A percentile compares a stretch with the other conserved stretches of the same genome.
Conservation (phyloP, 371 early-diverging fungal species). For the Lichtheimia corymbifera region DNA sequence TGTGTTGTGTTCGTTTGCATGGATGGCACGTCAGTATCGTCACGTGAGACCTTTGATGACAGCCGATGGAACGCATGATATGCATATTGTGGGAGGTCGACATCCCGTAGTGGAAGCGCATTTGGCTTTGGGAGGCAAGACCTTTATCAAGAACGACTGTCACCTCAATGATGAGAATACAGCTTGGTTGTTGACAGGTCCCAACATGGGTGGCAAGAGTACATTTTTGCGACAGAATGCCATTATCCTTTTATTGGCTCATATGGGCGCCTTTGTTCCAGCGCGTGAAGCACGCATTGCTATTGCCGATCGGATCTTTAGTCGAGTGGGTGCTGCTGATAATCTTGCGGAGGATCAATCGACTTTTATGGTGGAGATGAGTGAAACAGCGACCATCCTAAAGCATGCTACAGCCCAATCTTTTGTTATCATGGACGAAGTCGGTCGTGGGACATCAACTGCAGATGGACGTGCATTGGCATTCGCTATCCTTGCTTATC, state of each 20-base stretch:
- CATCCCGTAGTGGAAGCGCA: conserved; percentile 89
- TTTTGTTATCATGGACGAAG: conserved; percentile 97
- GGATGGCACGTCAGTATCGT: conserved; percentile 48
- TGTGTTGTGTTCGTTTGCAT: conserved; percentile 64
- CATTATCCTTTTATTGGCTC: conserved; percentile 88
- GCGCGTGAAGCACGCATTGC: conserved; percentile 82
- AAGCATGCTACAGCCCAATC: conserved; percentile 77
- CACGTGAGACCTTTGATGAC: conserved; percentile 66
- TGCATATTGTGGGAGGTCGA: conserved; percentile 65
- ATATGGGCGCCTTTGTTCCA: conserved; percentile 94
- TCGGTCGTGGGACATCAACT: conserved; percentile 97
- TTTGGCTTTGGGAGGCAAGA: conserved; percentile 56
- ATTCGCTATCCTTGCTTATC: conserved; percentile 79
- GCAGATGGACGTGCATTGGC: conserved; percentile 93
- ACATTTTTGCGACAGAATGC: conserved; percentile 89
- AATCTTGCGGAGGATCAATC: conserved; percentile 84
- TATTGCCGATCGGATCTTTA: conserved; percentile 87
- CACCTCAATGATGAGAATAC: conserved; percentile 52
- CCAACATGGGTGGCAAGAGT: conserved; percentile 97
- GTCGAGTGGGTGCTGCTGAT: conserved; percentile 83
- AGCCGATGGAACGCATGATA: conserved; percentile 32
- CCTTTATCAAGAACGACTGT: conserved; percentile 80
- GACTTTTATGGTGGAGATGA: conserved; percentile 99
- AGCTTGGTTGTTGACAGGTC: conserved; percentile 82
- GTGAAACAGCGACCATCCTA: conserved; percentile 90